Evolutionary conservation across 129 eudicot species (phyloP), one percentile per base, ranked within the genome.

Genomic region (Flaveria bidentis): DNA sequence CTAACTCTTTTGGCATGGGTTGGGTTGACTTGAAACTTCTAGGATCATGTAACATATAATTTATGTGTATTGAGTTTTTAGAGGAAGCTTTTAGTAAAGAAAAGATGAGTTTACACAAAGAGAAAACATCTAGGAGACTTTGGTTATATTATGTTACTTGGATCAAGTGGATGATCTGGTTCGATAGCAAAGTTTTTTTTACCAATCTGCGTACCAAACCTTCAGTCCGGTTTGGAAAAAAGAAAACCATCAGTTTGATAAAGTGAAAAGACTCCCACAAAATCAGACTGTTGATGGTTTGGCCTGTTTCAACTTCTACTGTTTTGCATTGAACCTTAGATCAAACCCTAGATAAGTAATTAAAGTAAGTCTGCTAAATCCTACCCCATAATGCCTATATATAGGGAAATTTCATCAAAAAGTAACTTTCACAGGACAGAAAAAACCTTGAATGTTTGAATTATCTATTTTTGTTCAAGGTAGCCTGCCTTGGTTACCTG

Each of bases 81-180:
- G 8, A 20, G 3, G 16, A 30, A 30, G 30, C 17, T 8, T 56
- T 26, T 28, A 62, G 20, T 28, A 28, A 26, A 62, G 68, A 14
- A 12, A 62, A 62, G 15, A 20, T 25, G 26, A 14, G 26, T 26
- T 26, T 61, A 4, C 67, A 12, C 39, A 61, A 61, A n/a, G 41
- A 61, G 67, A 61, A 61, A 61, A 61, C 58, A 61, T 5, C 12
- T 26, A 61, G 42, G 67, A 14, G 42, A 5, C 12, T 26, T 61
- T 61, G 9, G 17, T 61, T 61, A 10, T 61, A 41, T 61, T 61
- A 61, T 61, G 28, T 61, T 61, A 26, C 67, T 61, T 13, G 67
- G 42, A 26, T 61, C 14, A 25, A 61, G 17, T 61, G 67, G 5
- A 61, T 1, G 42, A 9, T 2, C 67, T 0, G 67, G 67, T 26